Conservation (phyloP, 495 filamentous ascomycete genomes). For the Xylaria telfairii region DNA sequence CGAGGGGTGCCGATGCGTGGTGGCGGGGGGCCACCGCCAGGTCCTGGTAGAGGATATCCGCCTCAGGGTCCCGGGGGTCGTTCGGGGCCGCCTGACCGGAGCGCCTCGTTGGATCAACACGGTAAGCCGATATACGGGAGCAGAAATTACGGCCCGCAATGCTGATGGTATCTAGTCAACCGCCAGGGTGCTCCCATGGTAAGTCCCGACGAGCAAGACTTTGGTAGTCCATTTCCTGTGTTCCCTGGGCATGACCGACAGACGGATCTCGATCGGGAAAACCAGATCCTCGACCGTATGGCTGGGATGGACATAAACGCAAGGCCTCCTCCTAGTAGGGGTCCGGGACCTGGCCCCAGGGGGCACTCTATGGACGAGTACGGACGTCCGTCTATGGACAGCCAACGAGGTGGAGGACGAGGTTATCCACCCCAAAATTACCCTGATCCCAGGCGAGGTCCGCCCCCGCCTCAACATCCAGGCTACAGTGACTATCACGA, state of each 20-base stretch:
- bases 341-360: slow-evolving; percentile 39
- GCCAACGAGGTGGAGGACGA: slow-evolving; percentile 44
- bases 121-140: slow-evolving; percentile 34
- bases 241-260: slow-evolving; percentile 62
- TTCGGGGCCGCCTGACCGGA: slow-evolving; percentile 45
- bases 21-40: slow-evolving; percentile 28
- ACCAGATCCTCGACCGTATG: slow-evolving; percentile 61
- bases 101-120: slow-evolving; percentile 38
- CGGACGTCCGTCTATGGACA: slow-evolving; percentile 40
- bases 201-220: slow-evolving; percentile 57
- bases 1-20: slow-evolving; percentile 41
- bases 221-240: slow-evolving; percentile 71
- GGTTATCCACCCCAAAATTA: slow-evolving; percentile 47
- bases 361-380: slow-evolving; percentile 44
- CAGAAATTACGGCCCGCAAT: background rate
- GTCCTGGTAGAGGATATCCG: slow-evolving; percentile 49
- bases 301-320: slow-evolving; percentile 62
- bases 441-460: slow-evolving; percentile 47
- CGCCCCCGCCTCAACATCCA: slow-evolving; percentile 43
- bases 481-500: slow-evolving; percentile 44
- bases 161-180: slow-evolving; percentile 38
- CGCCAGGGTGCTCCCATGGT: slow-evolving; percentile 40
- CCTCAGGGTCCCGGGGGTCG: slow-evolving; percentile 47
- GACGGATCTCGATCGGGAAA: slow-evolving; percentile 52
- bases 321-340: slow-evolving; percentile 41